Evolutionary conservation across 352 stramenopile species (phyloP), one percentile per base, ranked within the genome.

Genomic region (Pilasporangium apinafurcum): DNA sequence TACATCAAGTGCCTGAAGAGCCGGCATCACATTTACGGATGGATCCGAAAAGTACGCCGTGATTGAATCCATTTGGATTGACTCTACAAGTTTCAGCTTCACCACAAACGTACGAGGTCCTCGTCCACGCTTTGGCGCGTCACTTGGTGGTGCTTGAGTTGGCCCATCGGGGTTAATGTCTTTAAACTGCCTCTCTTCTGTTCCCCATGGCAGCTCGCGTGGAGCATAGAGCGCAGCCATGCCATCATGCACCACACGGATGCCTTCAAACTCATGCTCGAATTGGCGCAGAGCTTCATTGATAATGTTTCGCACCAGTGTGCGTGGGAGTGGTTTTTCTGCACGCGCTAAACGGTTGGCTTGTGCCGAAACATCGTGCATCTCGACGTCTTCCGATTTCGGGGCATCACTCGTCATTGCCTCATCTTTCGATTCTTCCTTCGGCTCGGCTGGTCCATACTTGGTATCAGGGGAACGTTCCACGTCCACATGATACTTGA

Each of bases 401-500:
- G 37, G 40, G 12, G 71, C 62, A 17, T 58, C 62, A 20, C 25
- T 28, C n/a, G 43, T 55, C 59, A 69, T 70, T 0, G 56, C 36
- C 12, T 65, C 64, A 39, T 76, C 62, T 44, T 79, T 78, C 29
- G 18, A 37, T 21, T 68, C 32, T n/a, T n/a, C n/a, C n/a, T n/a
- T n/a, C 4, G 31, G 52, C n/a, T 54, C 64, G 10, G 39, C 44
- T 17, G 68, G 66, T n/a, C 71, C 75, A 34, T 87, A 85, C 37
- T 71, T 80, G 12, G 47, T 44, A 37, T 68, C 53, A 20, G 65
- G 56, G 14, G 66, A 69, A 8, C 68, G 69, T 24, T 75, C 61
- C 5, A 91, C 73, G 4, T 68, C 44, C 20, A 85, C 68, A 44
- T 86, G 72, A 41, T 91, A 91, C 46, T 88, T 86, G 50, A 83